Evolutionary conservation across 345 rosid species (phyloP).

Genomic region (Lumnitzera racemosa): DNA sequence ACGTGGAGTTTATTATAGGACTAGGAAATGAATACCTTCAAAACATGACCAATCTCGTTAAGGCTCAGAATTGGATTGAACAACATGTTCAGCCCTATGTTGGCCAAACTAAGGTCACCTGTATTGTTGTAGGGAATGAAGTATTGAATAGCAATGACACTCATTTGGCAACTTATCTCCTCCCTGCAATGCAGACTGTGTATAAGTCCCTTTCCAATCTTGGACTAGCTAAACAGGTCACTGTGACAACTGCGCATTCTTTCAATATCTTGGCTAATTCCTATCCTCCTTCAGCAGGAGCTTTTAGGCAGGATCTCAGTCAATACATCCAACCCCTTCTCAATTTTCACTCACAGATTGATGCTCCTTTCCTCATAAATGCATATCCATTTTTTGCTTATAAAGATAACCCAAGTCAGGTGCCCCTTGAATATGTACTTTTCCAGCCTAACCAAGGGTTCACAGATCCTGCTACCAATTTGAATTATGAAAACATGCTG

Average conservation of each 20-base stretch:
- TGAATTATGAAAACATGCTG: slow-evolving; percentile 81
- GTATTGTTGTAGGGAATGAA: slow-evolving; percentile 78
- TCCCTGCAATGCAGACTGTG: slow-evolving; percentile 73
- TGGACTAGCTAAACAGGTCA: slow-evolving; percentile 60
- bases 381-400: slow-evolving; percentile 87
- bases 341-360: slow-evolving; percentile 46
- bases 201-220: slow-evolving; percentile 36
- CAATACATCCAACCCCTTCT: slow-evolving; percentile 46
- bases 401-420: slow-evolving; percentile 43
- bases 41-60: slow-evolving; percentile 44
- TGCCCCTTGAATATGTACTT: slow-evolving; percentile 57
- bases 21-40: slow-evolving; percentile 54
- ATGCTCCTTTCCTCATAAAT: slow-evolving; percentile 70
- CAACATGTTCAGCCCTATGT: slow-evolving; percentile 52
- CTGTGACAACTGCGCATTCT: slow-evolving; percentile 62
- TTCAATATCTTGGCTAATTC: slow-evolving; percentile 42
- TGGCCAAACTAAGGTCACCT: slow-evolving; percentile 44
- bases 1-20: slow-evolving; percentile 65
- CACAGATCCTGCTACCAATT: slow-evolving; percentile 48
- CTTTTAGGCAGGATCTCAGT: slow-evolving; percentile 48
- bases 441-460: slow-evolving; percentile 67
- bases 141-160: slow-evolving; percentile 42
- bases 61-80: slow-evolving; percentile 64
- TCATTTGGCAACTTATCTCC: slow-evolving; percentile 22
- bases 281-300: slow-evolving; percentile 67